Conservation (phyloP, 2,329 filamentous ascomycete species). For the Fragosphaeria purpurea region DNA sequence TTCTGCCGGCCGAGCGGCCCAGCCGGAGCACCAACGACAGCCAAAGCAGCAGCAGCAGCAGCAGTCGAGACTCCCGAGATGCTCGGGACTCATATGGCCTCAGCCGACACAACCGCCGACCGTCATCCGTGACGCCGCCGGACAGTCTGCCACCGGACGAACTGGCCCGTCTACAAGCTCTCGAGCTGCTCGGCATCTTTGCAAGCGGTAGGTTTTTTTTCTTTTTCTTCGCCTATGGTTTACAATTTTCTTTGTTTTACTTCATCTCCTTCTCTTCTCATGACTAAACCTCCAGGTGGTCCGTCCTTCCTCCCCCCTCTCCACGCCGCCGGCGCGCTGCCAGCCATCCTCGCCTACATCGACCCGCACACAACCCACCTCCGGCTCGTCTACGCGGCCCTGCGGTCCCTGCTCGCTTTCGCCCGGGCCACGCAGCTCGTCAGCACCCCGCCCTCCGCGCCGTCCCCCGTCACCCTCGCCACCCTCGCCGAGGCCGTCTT, state of each 20-base stretch:
- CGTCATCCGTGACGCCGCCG: constrained; percentile 17
- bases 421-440: constrained; percentile 40
- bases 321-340: constrained; percentile 55
- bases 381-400: constrained; percentile 59
- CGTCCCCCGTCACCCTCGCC: constrained; percentile 29
- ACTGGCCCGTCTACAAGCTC: constrained; percentile 62
- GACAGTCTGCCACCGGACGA: constrained; percentile 50
- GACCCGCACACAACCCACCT: constrained; percentile 54
- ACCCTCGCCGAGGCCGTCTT: constrained; percentile 58
- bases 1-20: constrained; percentile 26
- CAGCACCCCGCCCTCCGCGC: constrained; percentile 31
- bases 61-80: constrained; percentile 19
- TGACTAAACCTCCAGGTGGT: constrained; percentile 47
- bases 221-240: too few species aligned
- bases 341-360: constrained; percentile 60
- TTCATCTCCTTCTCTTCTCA: too few species aligned
- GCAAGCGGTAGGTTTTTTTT: constrained; percentile 55
- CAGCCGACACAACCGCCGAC: constrained; percentile 17
- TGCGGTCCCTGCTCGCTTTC: constrained; percentile 65
- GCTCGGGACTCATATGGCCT: constrained; percentile 8
- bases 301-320: constrained; percentile 68
- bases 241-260: too few species aligned
- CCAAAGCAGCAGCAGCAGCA: constrained; percentile 12
- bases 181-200: constrained; percentile 75
- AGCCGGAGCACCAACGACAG: constrained; percentile 7